Base-by-base conservation (phyloP, 2,329 filamentous ascomycete species). In the Periglandula ipomoeae region DNA sequence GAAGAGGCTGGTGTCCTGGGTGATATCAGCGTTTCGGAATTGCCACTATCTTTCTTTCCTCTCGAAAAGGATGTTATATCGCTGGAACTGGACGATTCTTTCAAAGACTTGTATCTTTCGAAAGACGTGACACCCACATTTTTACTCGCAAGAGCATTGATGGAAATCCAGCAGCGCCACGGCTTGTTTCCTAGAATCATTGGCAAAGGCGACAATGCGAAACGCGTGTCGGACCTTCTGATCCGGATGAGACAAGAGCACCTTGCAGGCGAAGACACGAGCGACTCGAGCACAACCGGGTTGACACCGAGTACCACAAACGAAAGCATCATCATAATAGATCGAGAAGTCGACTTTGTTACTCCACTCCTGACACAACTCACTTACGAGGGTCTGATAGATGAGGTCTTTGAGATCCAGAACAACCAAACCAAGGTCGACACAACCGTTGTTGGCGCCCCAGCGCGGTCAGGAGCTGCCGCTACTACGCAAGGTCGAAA, bases 351-450 rank as follows among this genome's bases (percentile, higher is more conserved):
- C 48, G 93, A 98, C 65, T 89, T 93, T 59, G 88, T 91, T 15
- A 96, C 93, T 1, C 85, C 87, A 0, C 75, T 98, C 15, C 82
- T 98, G 47, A 97, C 91, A 0, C 93, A 98, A 64, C 72, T 98
- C 53, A 98, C 93, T 1, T 98, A 98, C 60, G 91, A 98, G 68
- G 93, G 93, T 3, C 74, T 98, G 23, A 85, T 98, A 47, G 94
- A 98, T 61, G 93, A 98, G 64, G 78, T 93, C 15, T 94, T 95
- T 61, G 84, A 86, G 27, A 95, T 98, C 52, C 81, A 87, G 55
- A 86, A 96, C 61, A 97, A 94, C 60, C 89, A 95, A 63, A 84
- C 88, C 34, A 93, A 97, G 62, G 82, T 97, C 20, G 91, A 97
- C 62, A 88, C 89, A 2, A 89, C 89, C 1, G 81, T 97, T 51